phyloP scores from a whole-genome alignment of 1,284 basidiomycete species.

The Sphagnurus paluster region DNA sequence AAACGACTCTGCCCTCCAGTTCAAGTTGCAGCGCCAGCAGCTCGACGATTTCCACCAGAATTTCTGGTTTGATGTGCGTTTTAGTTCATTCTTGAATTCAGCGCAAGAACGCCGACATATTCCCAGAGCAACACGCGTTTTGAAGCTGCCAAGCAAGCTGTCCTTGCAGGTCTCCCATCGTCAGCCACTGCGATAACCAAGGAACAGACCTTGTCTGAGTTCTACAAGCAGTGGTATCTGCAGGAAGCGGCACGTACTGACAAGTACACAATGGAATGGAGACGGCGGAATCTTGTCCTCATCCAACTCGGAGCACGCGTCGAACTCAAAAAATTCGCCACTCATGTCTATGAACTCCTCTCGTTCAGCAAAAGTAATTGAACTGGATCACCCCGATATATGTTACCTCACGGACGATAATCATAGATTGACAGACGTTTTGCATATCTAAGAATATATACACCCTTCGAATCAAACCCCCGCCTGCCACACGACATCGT shows the following conservation, averaged over 20 bases:
- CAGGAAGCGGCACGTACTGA: conserved; percentile 60
- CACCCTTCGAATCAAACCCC: conserved; percentile 13
- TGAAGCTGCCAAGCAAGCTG: conserved; percentile 58
- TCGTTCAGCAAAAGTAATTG: conserved; percentile 8
- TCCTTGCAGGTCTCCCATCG: conserved; percentile 56
- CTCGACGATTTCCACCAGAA: conserved; percentile 70
- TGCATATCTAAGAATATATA: too few relatives aligned
- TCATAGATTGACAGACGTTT: too few relatives aligned
- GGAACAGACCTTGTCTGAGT: conserved; percentile 66
- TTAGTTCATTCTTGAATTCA: conserved; percentile 1
- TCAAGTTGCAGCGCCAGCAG: conserved; percentile 65
- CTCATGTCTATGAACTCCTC: conserved; percentile 22
- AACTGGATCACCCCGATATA: not conserved
- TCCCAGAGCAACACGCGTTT: conserved; percentile 72
- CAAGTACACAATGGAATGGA: conserved; percentile 64
- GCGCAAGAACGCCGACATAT: not conserved
- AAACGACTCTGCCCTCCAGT: conserved; percentile 59
- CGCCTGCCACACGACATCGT: conserved; percentile 39
- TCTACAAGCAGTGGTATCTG: conserved; percentile 69
- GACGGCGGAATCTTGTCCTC: conserved; percentile 53
- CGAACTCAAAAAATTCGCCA: conserved; percentile 42
- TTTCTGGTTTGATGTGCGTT: conserved; percentile 75
- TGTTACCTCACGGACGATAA: not conserved
- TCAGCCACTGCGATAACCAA: conserved; percentile 49
- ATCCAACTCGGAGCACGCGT: conserved; percentile 56